Percentiles rank a stretch among this genome's conserved stretches.
These are phyloP conservation scores for Saccharum hybrid DNA, from an alignment of 202 grass and related monocot species.

Conservation along the genomic window DNA sequence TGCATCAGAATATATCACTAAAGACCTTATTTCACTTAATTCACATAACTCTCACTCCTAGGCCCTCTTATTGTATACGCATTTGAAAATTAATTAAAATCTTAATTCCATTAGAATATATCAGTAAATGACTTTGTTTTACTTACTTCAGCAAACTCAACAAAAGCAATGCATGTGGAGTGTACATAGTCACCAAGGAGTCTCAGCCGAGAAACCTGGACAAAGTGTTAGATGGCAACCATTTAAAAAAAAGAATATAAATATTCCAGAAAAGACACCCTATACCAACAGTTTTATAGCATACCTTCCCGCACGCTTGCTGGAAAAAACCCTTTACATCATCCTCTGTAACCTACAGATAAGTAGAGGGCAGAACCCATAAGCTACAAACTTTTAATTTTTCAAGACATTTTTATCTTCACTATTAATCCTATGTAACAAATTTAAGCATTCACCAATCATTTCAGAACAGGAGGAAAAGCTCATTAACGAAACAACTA, in stretches of 20 bases:
- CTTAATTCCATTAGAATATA: constrained; percentile 34
- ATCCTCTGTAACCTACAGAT: constrained; percentile 67
- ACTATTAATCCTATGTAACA: background rate
- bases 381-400: background rate
- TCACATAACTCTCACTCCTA: background rate
- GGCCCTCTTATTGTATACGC: background rate
- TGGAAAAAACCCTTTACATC: constrained; percentile 88
- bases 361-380: constrained; percentile 27
- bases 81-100: background rate
- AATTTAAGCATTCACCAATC: constrained; percentile 18
- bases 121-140: background rate
- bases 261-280: background rate
- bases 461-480: background rate
- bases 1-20: too few species aligned
- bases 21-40: background rate
- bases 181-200: constrained; percentile 90
- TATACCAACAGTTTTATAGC: background rate
- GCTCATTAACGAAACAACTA: background rate
- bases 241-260: constrained; percentile 17
- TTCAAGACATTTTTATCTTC: constrained; percentile 11
- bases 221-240: background rate
- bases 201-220: constrained; percentile 85
- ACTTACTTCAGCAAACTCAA: constrained; percentile 87
- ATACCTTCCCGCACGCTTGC: constrained; percentile 76
- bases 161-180: constrained; percentile 88